Evolutionary conservation across 1,139 yeast species (phyloP).

Genomic region (Magnusiomyces fungicola): DNA sequence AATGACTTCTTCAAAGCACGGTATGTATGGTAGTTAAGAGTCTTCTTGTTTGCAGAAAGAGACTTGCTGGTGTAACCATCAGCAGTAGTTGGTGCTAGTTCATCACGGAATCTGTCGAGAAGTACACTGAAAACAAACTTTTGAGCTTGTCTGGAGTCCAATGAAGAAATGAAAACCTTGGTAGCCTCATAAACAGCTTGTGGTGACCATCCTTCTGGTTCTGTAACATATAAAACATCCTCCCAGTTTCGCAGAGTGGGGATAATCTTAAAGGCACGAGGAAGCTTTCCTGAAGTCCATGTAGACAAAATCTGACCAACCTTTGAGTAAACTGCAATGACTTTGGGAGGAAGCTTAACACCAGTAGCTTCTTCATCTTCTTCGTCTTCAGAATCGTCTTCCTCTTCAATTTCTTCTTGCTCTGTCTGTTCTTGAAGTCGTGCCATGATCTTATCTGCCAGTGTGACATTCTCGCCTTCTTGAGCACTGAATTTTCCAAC

Average conservation of each 20-base stretch:
- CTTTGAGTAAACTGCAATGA: constrained; percentile 86
- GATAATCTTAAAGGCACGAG: constrained; percentile 87
- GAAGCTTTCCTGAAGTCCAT: constrained; percentile 94
- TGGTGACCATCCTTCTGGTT: constrained; percentile 94
- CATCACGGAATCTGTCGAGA: constrained; percentile 75
- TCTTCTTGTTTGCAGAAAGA: constrained; percentile 20
- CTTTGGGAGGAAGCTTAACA: constrained; percentile 89
- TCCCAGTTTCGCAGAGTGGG: constrained; percentile 94
- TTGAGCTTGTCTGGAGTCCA: constrained; percentile 83
- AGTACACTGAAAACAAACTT: constrained; percentile 69
- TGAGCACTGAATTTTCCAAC: constrained; percentile 42
- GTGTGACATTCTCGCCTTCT: constrained; percentile 46
- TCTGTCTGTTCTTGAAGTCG: constrained; percentile 64
- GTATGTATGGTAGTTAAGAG: constrained; percentile 78
- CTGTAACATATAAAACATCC: constrained; percentile 84
- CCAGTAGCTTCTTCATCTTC: constrained; percentile 32
- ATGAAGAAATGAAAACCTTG: constrained; percentile 81
- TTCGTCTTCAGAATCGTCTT: not conserved
- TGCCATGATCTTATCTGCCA: constrained; percentile 90
- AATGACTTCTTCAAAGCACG: constrained; percentile 86
- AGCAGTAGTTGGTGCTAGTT: constrained; percentile 56
- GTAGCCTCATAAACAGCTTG: constrained; percentile 95
- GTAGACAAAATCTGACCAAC: constrained; percentile 82
- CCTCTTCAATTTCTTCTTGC: not conserved
- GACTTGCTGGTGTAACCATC: not conserved